These are phyloP conservation scores for Xylaria sp. DNA, from an alignment of 2,329 filamentous ascomycete genomes.

Conservation along the genomic window DNA sequence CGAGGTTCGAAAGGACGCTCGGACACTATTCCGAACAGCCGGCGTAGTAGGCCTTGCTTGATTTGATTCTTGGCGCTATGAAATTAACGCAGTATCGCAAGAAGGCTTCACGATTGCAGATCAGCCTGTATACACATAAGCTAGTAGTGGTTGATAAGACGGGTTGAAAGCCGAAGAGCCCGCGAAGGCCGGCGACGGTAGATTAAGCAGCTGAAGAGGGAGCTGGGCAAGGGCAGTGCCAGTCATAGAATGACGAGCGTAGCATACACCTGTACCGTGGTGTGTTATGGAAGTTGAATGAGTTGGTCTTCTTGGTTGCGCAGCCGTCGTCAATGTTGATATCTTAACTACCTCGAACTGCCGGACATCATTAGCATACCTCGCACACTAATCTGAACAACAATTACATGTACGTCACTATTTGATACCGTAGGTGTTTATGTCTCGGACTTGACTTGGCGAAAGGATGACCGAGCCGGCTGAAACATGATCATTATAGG, in stretches of 20 bases:
- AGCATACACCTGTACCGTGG: neutral
- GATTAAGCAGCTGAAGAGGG: slow-evolving; percentile 5
- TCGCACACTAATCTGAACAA: neutral
- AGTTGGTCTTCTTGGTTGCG: neutral
- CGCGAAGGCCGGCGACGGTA: neutral
- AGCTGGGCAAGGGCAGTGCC: neutral
- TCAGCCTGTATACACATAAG: slow-evolving; percentile 14
- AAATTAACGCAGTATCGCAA: slow-evolving; percentile 11
- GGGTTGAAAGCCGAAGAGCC: neutral
- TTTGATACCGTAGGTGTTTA: neutral
- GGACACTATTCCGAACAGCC: slow-evolving; percentile 33
- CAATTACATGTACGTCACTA: neutral
- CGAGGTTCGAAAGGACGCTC: slow-evolving; percentile 32
- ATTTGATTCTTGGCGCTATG: slow-evolving; percentile 21
- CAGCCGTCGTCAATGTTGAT: neutral
- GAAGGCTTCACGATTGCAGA: neutral
- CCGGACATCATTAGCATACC: neutral
- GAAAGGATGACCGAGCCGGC: neutral
- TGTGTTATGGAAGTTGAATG: neutral
- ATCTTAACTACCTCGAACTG: too few relatives aligned
- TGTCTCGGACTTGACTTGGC: slow-evolving; percentile 3
- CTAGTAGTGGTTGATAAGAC: neutral
- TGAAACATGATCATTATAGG: neutral
- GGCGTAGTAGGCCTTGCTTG: slow-evolving; percentile 11
- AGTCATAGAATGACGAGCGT: neutral